Evolutionary conservation across 73 alveolate species (phyloP).

Genomic region (Paramecium primaurelia): DNA sequence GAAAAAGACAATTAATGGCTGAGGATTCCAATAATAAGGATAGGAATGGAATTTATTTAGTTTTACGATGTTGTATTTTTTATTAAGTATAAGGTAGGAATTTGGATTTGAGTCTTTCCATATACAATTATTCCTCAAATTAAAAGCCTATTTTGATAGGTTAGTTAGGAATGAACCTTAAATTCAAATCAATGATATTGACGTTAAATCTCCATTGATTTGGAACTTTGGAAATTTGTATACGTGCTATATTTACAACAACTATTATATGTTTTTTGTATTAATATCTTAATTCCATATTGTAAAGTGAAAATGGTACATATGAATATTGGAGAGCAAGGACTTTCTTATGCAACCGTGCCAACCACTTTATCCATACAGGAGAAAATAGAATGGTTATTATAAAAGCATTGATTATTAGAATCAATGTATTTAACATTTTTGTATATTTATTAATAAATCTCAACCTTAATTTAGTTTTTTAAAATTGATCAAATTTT

Average conservation of each 20-base stretch:
- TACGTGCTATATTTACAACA: not conserved
- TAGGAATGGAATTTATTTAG: not conserved
- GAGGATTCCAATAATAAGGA: not conserved
- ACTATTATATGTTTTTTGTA: slow-evolving; percentile 16
- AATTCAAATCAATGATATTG: not conserved
- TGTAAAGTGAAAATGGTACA: not conserved
- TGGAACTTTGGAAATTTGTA: not conserved
- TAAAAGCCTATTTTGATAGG: slow-evolving; percentile 20
- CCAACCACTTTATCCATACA: not conserved
- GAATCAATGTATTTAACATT: not conserved
- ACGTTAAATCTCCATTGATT: not conserved
- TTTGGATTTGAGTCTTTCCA: not conserved
- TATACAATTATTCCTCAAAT: not conserved
- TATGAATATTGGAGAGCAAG: not conserved
- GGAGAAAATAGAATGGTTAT: not conserved
- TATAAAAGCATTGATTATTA: not conserved
- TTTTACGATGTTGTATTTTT: not conserved
- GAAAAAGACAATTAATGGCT: not conserved
- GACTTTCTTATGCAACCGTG: slow-evolving; percentile 20
- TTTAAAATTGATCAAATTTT: slow-evolving; percentile 80
- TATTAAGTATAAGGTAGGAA: not conserved
- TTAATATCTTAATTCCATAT: slow-evolving; percentile 27
- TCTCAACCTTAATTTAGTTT: slow-evolving; percentile 66
- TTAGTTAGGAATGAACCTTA: not conserved
- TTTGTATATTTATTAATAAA: not conserved